Percentiles rank a stretch among this genome's conserved stretches.
Evolutionary conservation across 257 asterid species (phyloP).

Genomic region (Ehretia macrophylla): DNA sequence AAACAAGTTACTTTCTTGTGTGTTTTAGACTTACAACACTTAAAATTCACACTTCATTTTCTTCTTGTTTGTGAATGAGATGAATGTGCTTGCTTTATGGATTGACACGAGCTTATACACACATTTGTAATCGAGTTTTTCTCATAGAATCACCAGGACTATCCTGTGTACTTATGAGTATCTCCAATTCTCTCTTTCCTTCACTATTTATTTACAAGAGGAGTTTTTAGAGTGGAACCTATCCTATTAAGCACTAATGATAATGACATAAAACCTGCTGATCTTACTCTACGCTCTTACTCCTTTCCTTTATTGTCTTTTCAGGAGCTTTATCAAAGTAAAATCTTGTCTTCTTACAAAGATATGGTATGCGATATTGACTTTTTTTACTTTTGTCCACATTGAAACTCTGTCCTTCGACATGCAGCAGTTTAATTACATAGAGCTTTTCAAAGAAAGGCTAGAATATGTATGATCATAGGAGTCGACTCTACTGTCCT

Average conservation of each 20-base stretch:
- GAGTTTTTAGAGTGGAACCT: not conserved
- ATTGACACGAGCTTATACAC: no score
- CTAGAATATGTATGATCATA: not conserved
- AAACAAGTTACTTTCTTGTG: not conserved
- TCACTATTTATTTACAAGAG: no score
- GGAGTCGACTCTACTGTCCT: no score
- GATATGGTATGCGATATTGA: constrained; percentile 48
- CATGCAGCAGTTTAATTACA: not conserved
- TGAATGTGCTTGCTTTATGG: no score
- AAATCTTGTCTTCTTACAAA: constrained; percentile 56
- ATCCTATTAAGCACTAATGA: not conserved
- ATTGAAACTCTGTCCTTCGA: not conserved
- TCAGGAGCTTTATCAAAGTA: constrained; percentile 51
- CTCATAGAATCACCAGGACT: no score
- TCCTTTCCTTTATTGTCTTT: constrained; percentile 3
- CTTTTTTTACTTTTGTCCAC: constrained; percentile 3
- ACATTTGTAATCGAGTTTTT: no score
- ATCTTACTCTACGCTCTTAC: not conserved
- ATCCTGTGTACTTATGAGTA: no score
- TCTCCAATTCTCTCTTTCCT: no score
- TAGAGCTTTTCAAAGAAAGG: not conserved
- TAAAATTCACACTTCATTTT: not conserved
- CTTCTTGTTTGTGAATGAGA: no score
- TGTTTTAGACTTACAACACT: not conserved
- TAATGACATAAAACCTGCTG: not conserved